These are phyloP conservation scores for sorghum (Sorghum bicolor) DNA, from an alignment of 176 grass and related monocot genomes.

Conservation along the genomic window Sorghum_bicolor_NCBIv3 NC_012876.2:58266001-58266500, in stretches of 20 bases:
- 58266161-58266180: neutral
- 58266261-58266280: neutral
- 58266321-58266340: neutral
- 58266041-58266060: neutral
- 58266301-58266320: neutral
- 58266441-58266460: no score
- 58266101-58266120: neutral
- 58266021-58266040: neutral
- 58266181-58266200: neutral
- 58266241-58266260: neutral
- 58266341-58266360: slow-evolving; percentile 14
- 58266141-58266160: neutral
- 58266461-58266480: no score
- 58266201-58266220: neutral
- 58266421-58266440: no score
- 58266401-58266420: no score
- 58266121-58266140: neutral
- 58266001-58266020: neutral
- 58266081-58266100: neutral
- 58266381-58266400: no score
- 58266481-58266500: no score
- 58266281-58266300: neutral
- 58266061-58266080: neutral
- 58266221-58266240: neutral
- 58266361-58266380: neutral